phyloP scores from a whole-genome alignment of 2,329 filamentous ascomycete species.

The Scleromitrula shiraiana region DNA sequence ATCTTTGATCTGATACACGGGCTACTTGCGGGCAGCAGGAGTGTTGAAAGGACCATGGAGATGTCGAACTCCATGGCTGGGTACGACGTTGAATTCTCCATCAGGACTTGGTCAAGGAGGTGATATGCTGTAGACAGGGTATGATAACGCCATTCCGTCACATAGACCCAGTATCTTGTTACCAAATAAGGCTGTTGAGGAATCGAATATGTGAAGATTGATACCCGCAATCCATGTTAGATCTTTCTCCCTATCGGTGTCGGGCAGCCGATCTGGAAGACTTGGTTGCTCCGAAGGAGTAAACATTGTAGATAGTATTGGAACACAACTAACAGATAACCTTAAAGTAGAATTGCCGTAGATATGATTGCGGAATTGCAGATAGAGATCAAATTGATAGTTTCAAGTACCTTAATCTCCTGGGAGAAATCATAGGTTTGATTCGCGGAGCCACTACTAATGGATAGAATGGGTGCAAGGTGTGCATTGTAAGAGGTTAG shows the following conservation, averaged over 20 bases:
- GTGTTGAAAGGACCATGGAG: neutral
- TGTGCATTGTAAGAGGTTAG: neutral
- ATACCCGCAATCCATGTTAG: neutral
- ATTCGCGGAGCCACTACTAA: neutral
- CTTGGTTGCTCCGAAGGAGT: neutral
- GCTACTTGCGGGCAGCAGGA: neutral
- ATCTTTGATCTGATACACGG: neutral
- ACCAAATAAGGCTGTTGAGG: neutral
- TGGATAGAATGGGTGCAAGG: too few species aligned
- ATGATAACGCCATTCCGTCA: neutral
- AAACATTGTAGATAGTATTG: neutral
- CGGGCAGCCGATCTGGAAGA: neutral
- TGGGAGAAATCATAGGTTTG: neutral
- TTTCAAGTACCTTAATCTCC: neutral
- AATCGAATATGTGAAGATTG: neutral
- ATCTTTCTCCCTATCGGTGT: neutral
- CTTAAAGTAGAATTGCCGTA: neutral
- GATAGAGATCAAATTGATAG: neutral
- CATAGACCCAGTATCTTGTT: neutral
- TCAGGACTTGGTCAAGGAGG: neutral
- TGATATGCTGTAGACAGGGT: neutral
- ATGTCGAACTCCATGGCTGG: neutral
- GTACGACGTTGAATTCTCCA: neutral
- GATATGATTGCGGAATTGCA: neutral
- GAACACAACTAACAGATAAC: neutral